A percentile compares a stretch with the other conserved stretches of the same genome.
phyloP scores from a whole-genome alignment of 2,329 filamentous ascomycete species.

The Pseudogymnoascus sp. region DNA sequence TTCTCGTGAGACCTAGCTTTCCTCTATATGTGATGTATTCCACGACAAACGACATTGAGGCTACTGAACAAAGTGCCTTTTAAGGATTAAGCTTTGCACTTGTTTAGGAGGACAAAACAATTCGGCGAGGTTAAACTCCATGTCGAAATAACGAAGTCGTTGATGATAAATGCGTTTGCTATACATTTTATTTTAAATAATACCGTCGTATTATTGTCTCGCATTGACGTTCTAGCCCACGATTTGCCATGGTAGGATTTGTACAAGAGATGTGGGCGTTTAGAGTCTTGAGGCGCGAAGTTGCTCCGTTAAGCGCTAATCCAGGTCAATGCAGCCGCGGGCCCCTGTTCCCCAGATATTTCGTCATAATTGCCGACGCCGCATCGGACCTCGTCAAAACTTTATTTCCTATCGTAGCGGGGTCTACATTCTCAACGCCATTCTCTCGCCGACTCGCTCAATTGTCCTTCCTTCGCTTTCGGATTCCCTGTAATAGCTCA shows the following conservation, averaged over 20 bases:
- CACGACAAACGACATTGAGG: neutral
- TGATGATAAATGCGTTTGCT: neutral
- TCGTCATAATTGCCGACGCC: slow-evolving; percentile 6
- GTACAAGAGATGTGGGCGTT: neutral
- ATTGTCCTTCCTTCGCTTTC: neutral
- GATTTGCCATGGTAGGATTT: neutral
- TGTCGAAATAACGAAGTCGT: neutral
- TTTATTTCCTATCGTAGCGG: neutral
- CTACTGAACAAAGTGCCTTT: neutral
- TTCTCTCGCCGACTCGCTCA: neutral
- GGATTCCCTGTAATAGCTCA: neutral
- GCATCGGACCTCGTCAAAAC: slow-evolving; percentile 8
- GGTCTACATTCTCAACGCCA: neutral
- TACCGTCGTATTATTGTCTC: neutral
- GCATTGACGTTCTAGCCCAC: neutral
- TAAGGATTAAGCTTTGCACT: neutral
- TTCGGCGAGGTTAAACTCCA: neutral
- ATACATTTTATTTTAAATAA: neutral
- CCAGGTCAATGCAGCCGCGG: neutral
- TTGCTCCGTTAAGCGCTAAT: neutral
- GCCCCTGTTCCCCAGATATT: slow-evolving; percentile 6
- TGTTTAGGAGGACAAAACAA: neutral
- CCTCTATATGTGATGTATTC: neutral
- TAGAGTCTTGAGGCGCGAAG: neutral
- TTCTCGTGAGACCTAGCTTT: neutral